Conservation (phyloP, 208 protist genomes). For the Endotrypanum monterogeii region DNA sequence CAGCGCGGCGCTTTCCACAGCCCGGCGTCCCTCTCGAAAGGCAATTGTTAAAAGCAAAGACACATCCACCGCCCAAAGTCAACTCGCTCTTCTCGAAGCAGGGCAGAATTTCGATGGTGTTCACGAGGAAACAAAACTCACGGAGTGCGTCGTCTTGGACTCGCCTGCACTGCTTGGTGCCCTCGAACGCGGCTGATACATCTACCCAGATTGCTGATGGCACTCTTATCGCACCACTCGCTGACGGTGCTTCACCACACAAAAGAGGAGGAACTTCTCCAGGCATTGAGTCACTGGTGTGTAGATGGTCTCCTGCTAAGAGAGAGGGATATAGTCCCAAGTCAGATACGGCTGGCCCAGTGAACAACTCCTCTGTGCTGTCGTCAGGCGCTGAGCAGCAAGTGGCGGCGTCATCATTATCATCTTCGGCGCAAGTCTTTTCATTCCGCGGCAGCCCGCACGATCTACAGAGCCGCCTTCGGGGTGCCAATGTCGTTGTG, state of each 20-base stretch:
- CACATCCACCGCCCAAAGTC: not conserved
- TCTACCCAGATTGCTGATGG: not conserved
- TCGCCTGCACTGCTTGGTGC: not conserved
- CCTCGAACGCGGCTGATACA: not conserved
- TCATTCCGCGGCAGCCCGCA: slow-evolving; percentile 48
- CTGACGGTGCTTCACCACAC: not conserved
- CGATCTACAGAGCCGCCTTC: slow-evolving; percentile 50
- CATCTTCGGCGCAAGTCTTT: slow-evolving; percentile 28
- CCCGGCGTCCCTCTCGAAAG: not conserved
- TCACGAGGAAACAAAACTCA: too few species aligned
- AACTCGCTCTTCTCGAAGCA: not conserved
- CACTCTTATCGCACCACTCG: not conserved
- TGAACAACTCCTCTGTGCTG: not conserved
- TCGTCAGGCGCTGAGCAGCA: not conserved
- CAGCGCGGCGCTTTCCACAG: not conserved
- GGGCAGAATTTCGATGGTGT: not conserved
- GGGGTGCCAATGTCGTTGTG: slow-evolving; percentile 45
- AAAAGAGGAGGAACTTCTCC: not conserved
- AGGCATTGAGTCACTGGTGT: not conserved
- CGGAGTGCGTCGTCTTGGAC: not conserved
- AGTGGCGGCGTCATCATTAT: not conserved
- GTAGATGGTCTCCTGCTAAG: not conserved
- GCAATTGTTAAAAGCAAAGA: not conserved
- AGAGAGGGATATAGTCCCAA: not conserved
- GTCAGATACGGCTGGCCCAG: not conserved